Evolutionary conservation across 139 green algal species (phyloP), one percentile per base, ranked within the genome.

Genomic region (Chlorella vulgaris): DNA sequence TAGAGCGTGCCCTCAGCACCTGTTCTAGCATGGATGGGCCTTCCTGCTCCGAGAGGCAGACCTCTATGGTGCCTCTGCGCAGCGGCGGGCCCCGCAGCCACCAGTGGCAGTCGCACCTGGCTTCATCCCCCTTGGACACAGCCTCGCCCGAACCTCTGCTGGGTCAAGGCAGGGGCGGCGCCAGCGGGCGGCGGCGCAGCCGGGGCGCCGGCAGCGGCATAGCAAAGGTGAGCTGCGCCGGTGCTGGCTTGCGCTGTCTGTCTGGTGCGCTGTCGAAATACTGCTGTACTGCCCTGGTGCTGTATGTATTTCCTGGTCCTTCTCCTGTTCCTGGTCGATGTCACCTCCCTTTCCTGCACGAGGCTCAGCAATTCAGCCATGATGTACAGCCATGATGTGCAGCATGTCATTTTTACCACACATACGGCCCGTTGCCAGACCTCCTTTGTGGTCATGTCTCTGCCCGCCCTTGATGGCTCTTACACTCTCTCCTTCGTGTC

Each of bases 1-100:
- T 29, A 3, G 75, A 73, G 7, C 6, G 31, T 8, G 70, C 31
- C 18, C 28, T 3, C 36, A 79, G 73, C 53, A n/a, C 22, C 15
- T 51, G 73, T 7, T 79, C 58, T 18, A 80, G 74, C 74, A 29
- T 83, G 65, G 77, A 83, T 6, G 63, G 35, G 2, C 77, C 77
- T 28, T 24, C 62, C 66, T 83, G 77, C 77, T 51, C 65, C 28
- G 77, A 83, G 29, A 42, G 77, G 4, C 65, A 83, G 66, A 39
- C 50, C 3, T 83, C 77, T 0, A 51, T 60, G n/a, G 31, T 83
- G 47, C 77, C 77, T 26, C 77, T 83, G 65, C 65, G 77, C 31
- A 42, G 60, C 7, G 55, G 36, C 65, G 7, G 39, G 65, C 38
- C 40, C 47, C 71, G 74, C 19, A 42, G 21, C 39, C 40, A 63